These are phyloP conservation scores for Conticribra weissflogii DNA, from an alignment of 108 stramenopile genomes.

Conservation along the genomic window DNA sequence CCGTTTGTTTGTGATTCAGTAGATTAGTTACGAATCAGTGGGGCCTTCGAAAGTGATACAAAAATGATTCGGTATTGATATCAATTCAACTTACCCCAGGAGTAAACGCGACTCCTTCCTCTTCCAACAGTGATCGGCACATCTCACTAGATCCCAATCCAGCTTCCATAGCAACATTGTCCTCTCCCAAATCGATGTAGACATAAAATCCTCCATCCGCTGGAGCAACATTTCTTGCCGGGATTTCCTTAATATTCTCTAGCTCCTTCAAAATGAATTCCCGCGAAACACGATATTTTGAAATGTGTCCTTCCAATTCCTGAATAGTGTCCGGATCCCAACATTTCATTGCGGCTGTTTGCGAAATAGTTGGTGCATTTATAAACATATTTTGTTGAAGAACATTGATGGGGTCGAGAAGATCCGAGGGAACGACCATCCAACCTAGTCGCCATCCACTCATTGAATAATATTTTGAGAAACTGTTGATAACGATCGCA, in stretches of 20 bases:
- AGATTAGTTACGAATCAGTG: no score
- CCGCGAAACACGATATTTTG: conserved; percentile 70
- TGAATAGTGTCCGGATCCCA: conserved; percentile 76
- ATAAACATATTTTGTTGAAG: conserved; percentile 95
- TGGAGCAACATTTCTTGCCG: conserved; percentile 68
- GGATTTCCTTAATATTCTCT: conserved; percentile 43
- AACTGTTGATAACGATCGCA: conserved; percentile 90
- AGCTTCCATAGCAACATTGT: conserved; percentile 47
- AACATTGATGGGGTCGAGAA: conserved; percentile 73
- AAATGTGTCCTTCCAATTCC: conserved; percentile 82
- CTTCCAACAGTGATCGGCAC: conserved; percentile 74
- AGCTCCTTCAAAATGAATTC: conserved; percentile 63
- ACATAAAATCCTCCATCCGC: conserved; percentile 94
- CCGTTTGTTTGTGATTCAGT: no score
- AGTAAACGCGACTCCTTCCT: conserved; percentile 85
- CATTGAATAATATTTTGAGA: conserved; percentile 96
- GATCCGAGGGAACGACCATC: conserved; percentile 82
- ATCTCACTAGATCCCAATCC: conserved; percentile 67
- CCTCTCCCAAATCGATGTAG: conserved; percentile 84
- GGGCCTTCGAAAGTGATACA: no score
- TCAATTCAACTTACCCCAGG: conserved; percentile 56
- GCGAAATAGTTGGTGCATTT: conserved; percentile 92
- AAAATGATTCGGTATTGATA: background rate
- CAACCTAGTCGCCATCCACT: conserved; percentile 94
- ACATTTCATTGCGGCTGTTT: conserved; percentile 83